Conservation (phyloP, 345 rosid species). For the Stellera chamaejasme region DNA sequence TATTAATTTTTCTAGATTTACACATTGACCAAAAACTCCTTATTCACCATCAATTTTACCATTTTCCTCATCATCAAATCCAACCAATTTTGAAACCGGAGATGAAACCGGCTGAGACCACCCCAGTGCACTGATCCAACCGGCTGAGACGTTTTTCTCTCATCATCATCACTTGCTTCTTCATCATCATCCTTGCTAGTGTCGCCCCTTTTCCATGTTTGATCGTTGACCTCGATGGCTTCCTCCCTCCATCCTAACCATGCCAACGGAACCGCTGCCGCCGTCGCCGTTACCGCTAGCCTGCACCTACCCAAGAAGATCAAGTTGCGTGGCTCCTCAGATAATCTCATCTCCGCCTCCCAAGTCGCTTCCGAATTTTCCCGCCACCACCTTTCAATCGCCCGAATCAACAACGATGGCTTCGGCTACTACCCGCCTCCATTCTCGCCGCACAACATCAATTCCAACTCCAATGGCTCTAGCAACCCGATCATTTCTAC, state of each 20-base stretch:
- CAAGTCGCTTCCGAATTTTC: constrained; percentile 65
- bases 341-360: constrained; percentile 23
- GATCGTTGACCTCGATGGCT: constrained; percentile 13
- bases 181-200: background rate
- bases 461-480: constrained; percentile 60
- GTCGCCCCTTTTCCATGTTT: background rate
- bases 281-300: background rate
- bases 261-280: constrained; percentile 20
- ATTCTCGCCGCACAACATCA: constrained; percentile 51
- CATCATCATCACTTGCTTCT: background rate
- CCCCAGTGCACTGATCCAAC: too few relatives aligned
- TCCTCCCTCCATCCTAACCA: constrained; percentile 20
- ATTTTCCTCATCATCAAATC: too few relatives aligned
- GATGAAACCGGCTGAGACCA: too few relatives aligned
- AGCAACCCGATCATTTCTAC: constrained; percentile 75
- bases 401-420: constrained; percentile 89
- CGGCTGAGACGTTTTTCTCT: constrained; percentile 1
- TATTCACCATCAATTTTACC: too few relatives aligned
- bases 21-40: too few relatives aligned
- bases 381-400: constrained; percentile 58
- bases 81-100: too few relatives aligned
- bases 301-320: constrained; percentile 33
- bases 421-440: constrained; percentile 79
- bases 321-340: constrained; percentile 6
- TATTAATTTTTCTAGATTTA: too few relatives aligned